Percentiles rank a stretch among this genome's conserved stretches.
phyloP scores from a whole-genome alignment of 257 asterid species.

The Craterostigma plantagineum region DNA sequence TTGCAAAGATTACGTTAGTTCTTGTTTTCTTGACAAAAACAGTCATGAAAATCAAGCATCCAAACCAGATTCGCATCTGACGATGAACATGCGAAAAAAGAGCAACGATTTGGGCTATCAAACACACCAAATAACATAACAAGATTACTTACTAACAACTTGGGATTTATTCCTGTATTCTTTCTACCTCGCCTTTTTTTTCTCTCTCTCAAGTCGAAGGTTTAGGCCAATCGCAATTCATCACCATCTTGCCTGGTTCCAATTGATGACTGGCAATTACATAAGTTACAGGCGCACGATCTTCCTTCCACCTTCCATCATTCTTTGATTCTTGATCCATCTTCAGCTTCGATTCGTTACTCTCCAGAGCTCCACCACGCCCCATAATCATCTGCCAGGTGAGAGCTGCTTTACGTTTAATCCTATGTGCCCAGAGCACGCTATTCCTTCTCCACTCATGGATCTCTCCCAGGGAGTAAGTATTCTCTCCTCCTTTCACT shows the following conservation, averaged over 20 bases:
- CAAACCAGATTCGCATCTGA: no score
- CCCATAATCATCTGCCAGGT: slow-evolving; percentile 10
- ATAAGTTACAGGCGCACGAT: slow-evolving; percentile 12
- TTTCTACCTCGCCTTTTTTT: no score
- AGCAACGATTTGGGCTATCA: no score
- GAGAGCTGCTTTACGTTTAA: slow-evolving; percentile 16
- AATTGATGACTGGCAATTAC: slow-evolving; percentile 11
- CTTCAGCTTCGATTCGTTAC: slow-evolving; percentile 10
- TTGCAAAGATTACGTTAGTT: no score
- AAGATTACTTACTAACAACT: no score
- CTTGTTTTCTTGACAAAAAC: no score
- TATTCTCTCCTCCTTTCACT: background rate
- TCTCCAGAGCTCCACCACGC: slow-evolving; percentile 13
- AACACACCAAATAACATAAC: no score
- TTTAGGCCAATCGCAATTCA: slow-evolving; percentile 7
- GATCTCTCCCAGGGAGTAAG: slow-evolving; percentile 6
- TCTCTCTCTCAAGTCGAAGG: background rate
- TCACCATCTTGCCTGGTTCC: slow-evolving; percentile 13
- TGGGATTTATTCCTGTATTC: no score
- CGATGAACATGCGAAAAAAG: no score
- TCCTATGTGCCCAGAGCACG: slow-evolving; percentile 17
- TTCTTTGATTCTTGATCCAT: slow-evolving; percentile 10
- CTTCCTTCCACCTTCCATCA: background rate
- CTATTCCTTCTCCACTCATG: slow-evolving; percentile 15
- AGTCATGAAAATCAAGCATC: no score